phyloP scores from a whole-genome alignment of 768 basidiomycete species.

The Punctularia strigosozonata region DNA sequence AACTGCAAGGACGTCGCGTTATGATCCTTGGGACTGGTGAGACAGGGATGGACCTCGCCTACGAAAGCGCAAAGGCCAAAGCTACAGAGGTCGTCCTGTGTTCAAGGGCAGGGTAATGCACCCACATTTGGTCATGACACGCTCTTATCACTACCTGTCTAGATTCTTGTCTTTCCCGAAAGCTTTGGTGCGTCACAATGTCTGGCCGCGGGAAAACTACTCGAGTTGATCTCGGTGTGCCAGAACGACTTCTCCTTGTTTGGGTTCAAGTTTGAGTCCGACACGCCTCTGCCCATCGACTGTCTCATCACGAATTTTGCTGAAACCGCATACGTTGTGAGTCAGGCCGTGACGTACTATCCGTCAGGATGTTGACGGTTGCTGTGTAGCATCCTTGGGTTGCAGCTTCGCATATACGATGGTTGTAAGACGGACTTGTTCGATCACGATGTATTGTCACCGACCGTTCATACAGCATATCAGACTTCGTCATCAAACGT shows the following conservation, averaged over 20 bases:
- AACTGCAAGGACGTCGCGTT: conserved; percentile 33
- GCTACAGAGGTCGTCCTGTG: conserved; percentile 42
- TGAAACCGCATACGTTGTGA: conserved; percentile 39
- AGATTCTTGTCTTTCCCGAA: conserved; percentile 52
- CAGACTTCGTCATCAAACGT: conserved; percentile 47
- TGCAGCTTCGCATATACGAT: conserved; percentile 38
- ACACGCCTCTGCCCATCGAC: conserved; percentile 29
- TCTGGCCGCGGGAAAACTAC: no score
- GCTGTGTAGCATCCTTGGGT: conserved; percentile 46
- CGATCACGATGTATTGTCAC: neutral
- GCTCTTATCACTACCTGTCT: neutral
- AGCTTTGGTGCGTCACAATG: conserved; percentile 26
- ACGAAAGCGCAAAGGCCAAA: conserved; percentile 35
- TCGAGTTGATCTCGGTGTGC: no score
- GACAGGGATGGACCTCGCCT: conserved; percentile 51
- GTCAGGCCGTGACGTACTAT: conserved; percentile 7
- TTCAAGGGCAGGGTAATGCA: conserved; percentile 31
- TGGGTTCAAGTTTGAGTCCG: conserved; percentile 32
- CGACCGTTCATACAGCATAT: conserved; percentile 18
- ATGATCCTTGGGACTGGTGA: conserved; percentile 51
- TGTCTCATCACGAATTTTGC: conserved; percentile 46
- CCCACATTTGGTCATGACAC: neutral
- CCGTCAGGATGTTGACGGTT: neutral
- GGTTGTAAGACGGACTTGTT: conserved; percentile 30
- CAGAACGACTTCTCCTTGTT: conserved; percentile 46